Conservation (phyloP, 352 stramenopile species). For the Globisporangium alternatum region DNA sequence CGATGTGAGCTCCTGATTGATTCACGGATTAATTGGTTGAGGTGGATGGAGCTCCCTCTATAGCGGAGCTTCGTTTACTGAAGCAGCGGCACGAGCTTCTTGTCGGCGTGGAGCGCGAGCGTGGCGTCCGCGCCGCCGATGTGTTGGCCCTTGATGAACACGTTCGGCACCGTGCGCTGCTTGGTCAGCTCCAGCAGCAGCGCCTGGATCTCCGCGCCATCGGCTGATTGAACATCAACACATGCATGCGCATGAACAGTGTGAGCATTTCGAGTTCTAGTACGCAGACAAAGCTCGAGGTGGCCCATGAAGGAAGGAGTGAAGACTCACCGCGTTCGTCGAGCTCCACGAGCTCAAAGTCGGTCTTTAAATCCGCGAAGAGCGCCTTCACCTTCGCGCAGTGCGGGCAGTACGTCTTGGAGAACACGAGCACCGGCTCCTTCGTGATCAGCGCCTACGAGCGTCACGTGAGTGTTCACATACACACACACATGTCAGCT, state of each 20-base stretch:
- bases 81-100: slow-evolving; percentile 54
- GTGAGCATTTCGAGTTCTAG: background rate
- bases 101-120: slow-evolving; percentile 47
- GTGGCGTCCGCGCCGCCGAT: slow-evolving; percentile 92
- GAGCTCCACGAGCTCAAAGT: slow-evolving; percentile 69
- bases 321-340: slow-evolving; percentile 45
- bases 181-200: slow-evolving; percentile 90
- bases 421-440: slow-evolving; percentile 90
- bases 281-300: background rate
- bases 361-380: slow-evolving; percentile 69
- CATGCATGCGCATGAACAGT: background rate
- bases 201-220: slow-evolving; percentile 90
- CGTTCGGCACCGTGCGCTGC: slow-evolving; percentile 96
- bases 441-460: slow-evolving; percentile 54
- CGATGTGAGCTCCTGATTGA: too few species aligned
- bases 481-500: background rate
- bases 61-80: slow-evolving; percentile 25
- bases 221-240: slow-evolving; percentile 28
- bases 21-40: too few species aligned
- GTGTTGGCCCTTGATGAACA: slow-evolving; percentile 97
- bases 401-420: slow-evolving; percentile 95
- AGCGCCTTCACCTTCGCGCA: slow-evolving; percentile 89
- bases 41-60: too few species aligned
- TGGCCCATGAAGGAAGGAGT: background rate
- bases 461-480: background rate